A percentile compares a stretch with the other conserved stretches of the same genome.
phyloP scores from a whole-genome alignment of 495 filamentous ascomycete genomes.

The Thermochaetoides thermophila region DNA sequence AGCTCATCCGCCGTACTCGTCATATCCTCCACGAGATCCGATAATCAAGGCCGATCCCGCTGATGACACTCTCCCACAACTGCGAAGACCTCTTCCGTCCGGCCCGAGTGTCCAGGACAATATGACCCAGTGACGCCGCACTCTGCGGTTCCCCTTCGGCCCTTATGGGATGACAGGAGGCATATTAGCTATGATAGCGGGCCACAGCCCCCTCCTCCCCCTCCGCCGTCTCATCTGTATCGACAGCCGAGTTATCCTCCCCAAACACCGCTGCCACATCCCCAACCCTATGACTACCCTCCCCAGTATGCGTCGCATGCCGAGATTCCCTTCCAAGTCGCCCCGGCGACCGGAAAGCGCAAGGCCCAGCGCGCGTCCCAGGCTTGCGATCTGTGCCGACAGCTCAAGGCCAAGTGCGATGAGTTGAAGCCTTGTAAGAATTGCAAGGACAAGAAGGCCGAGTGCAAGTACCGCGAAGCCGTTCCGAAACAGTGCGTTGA shows the following conservation, averaged over 20 bases:
- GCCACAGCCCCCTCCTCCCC: slow-evolving; percentile 16
- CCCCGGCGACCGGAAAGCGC: slow-evolving; percentile 27
- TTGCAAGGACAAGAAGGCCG: slow-evolving; percentile 40
- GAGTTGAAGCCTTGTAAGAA: slow-evolving; percentile 47
- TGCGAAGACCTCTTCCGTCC: slow-evolving; percentile 30
- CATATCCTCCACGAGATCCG: slow-evolving; percentile 27
- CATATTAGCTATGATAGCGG: slow-evolving; percentile 34
- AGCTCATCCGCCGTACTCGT: slow-evolving; percentile 27
- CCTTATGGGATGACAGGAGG: slow-evolving; percentile 28
- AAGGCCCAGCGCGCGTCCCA: slow-evolving; percentile 40
- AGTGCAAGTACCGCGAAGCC: slow-evolving; percentile 51
- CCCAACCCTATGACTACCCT: slow-evolving; percentile 28
- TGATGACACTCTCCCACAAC: slow-evolving; percentile 30
- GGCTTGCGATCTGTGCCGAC: slow-evolving; percentile 54
- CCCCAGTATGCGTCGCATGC: slow-evolving; percentile 16
- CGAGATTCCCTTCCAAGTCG: slow-evolving; percentile 19
- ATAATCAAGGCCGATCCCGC: slow-evolving; percentile 36
- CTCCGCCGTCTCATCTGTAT: no score
- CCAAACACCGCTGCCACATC: slow-evolving; percentile 28
- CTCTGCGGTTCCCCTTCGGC: slow-evolving; percentile 15
- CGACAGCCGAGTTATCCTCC: slow-evolving; percentile 31
- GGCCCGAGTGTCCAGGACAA: slow-evolving; percentile 22
- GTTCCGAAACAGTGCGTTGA: slow-evolving; percentile 49
- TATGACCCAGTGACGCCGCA: slow-evolving; percentile 24
- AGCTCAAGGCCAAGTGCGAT: slow-evolving; percentile 58